Evolutionary conservation across 768 basidiomycete species (phyloP).

Genomic region (Auriscalpium microsporum): DNA sequence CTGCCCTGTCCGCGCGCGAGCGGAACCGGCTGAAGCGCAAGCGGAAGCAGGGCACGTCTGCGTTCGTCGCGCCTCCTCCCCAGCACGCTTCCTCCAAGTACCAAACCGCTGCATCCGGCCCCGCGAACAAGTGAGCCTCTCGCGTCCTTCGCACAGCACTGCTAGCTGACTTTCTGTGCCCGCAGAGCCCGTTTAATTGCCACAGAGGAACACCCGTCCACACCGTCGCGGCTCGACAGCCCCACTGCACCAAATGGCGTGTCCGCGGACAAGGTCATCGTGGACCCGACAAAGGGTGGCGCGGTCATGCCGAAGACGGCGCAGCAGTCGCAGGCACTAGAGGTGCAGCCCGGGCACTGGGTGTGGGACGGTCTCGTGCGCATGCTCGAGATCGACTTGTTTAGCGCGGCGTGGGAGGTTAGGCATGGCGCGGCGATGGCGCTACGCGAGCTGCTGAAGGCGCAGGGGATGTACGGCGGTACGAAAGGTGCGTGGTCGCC

Average conservation of each 20-base stretch:
- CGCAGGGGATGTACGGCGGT: slow-evolving; percentile 76
- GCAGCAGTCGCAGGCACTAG: slow-evolving; percentile 70
- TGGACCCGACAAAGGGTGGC: slow-evolving; percentile 80
- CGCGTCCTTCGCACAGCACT: background rate
- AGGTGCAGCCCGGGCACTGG: slow-evolving; percentile 70
- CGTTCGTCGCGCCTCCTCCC: slow-evolving; percentile 65
- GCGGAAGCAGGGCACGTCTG: slow-evolving; percentile 77
- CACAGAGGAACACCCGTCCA: slow-evolving; percentile 42
- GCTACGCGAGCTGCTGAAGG: slow-evolving; percentile 76
- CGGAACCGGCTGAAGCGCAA: slow-evolving; percentile 92
- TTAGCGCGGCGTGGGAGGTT: slow-evolving; percentile 85
- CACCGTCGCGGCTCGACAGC: slow-evolving; percentile 47
- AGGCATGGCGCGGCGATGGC: slow-evolving; percentile 93
- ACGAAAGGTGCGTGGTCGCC: slow-evolving; percentile 51
- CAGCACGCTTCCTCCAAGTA: slow-evolving; percentile 56
- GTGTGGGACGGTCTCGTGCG: slow-evolving; percentile 80
- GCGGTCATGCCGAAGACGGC: slow-evolving; percentile 71
- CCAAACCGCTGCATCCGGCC: slow-evolving; percentile 44
- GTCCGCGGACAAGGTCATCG: slow-evolving; percentile 54
- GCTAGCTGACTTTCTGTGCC: background rate
- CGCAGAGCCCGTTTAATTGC: slow-evolving; percentile 67
- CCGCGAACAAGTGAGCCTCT: slow-evolving; percentile 46
- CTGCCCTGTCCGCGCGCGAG: slow-evolving; percentile 80
- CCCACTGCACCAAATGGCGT: slow-evolving; percentile 37
- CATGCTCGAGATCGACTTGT: slow-evolving; percentile 73